Evolutionary conservation across 2,329 filamentous ascomycete species (phyloP), one percentile per base, ranked within the genome.

Genomic region (Monosporascus sp.): DNA sequence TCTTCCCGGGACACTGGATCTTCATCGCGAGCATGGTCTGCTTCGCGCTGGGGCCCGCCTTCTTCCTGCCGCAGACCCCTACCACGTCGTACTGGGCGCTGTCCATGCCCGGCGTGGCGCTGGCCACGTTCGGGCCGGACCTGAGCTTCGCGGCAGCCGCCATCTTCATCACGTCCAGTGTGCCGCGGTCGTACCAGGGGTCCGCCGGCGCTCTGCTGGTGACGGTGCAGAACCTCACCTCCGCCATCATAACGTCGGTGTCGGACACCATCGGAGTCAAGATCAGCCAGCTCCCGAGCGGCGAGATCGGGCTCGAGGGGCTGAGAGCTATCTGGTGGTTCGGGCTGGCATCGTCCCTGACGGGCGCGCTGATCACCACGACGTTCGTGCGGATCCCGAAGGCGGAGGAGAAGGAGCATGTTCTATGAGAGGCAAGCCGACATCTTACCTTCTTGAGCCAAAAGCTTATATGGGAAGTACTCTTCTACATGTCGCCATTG

Each of bases 81-180:
- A 61, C 59, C 11, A 74, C 75, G 0, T 67, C 55, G 1, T 78
- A 77, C 64, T 78, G 74, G 72, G 71, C 71, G 0, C 67, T 77
- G 3, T 73, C 72, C 0, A 65, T 77, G 55, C 74, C 74, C 0
- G 74, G 74, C 0, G 68, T 77, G 2, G 69, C 69, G 1, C 62
- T 78, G 0, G 73, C 74, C 0, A 76, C 74, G 0, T 77, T 78
- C 46, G 75, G 75, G 0, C 75, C 75, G 0, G 75, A 78, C 47
- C 63, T 77, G 50, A 71, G 71, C 27, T 78, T 77, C 54, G 74
- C 75, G 0, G 75, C 75, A 0, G 74, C 74, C 1, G 72, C 71
- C n/a, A 77, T 77, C 45, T 77, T 77, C 61, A 76, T 77, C 54
- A 77, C 74, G 0, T 72, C 68, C 11, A 75, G 69, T 48, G 74